These are phyloP conservation scores for Talaromyces sp. DNA, from an alignment of 2,329 filamentous ascomycete species.

Conservation along the genomic window DNA sequence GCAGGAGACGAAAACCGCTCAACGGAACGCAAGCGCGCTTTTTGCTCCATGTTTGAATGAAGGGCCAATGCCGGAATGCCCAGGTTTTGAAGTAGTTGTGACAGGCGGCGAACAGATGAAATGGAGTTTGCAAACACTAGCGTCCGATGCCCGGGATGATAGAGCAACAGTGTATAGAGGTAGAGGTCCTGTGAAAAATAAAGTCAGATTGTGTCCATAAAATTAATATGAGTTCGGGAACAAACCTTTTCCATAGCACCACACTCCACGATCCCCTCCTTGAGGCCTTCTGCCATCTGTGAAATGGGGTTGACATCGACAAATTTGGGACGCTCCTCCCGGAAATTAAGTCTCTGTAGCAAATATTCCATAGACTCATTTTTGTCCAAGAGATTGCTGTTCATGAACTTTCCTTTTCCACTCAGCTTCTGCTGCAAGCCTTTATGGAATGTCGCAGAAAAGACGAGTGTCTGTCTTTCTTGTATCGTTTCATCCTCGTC, in stretches of 20 bases:
- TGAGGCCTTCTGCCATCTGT: constrained; percentile 81
- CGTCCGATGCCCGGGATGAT: constrained; percentile 74
- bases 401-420: constrained; percentile 60
- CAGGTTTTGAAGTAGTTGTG: constrained; percentile 77
- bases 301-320: constrained; percentile 85
- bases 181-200: constrained; percentile 65
- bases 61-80: constrained; percentile 70
- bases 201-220: neutral
- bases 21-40: constrained; percentile 85
- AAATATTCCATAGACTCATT: constrained; percentile 89
- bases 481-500: constrained; percentile 25
- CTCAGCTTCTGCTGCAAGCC: constrained; percentile 85
- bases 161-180: constrained; percentile 78
- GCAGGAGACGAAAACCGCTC: constrained; percentile 73
- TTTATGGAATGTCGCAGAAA: constrained; percentile 94
- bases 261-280: constrained; percentile 89
- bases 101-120: constrained; percentile 78
- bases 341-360: constrained; percentile 82
- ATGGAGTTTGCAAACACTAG: constrained; percentile 97
- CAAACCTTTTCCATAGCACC: constrained; percentile 81
- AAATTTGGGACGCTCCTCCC: constrained; percentile 77
- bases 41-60: constrained; percentile 94
- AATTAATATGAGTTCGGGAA: neutral
- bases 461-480: constrained; percentile 80
- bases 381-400: constrained; percentile 60